Evolutionary conservation across 1,284 basidiomycete species (phyloP).

Genomic region (Cryptococcus maquisensis): DNA sequence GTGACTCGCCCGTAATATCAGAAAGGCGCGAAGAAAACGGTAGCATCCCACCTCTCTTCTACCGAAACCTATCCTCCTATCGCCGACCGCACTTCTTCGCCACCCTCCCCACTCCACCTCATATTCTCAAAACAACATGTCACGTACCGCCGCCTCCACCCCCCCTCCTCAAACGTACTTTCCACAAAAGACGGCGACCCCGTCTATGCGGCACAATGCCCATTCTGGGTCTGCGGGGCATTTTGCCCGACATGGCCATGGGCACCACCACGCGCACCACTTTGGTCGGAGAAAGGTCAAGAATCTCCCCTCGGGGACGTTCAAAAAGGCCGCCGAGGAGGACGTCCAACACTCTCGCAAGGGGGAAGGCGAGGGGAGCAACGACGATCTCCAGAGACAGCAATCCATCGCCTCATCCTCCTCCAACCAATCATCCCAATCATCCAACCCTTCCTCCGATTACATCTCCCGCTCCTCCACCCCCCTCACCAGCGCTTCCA

Average conservation of each 20-base stretch:
- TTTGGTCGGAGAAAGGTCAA: slow-evolving; percentile 6
- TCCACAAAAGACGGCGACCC: slow-evolving; percentile 34
- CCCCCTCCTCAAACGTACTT: slow-evolving; percentile 40
- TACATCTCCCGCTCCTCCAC: not conserved
- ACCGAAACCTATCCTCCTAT: slow-evolving; percentile 37
- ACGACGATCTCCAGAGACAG: too few species aligned
- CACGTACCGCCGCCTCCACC: slow-evolving; percentile 37
- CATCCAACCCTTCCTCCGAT: slow-evolving; percentile 4
- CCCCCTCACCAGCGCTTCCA: not conserved
- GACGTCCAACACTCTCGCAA: too few species aligned
- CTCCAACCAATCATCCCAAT: slow-evolving; percentile 7
- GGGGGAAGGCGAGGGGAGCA: not conserved
- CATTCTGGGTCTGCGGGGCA: slow-evolving; percentile 8
- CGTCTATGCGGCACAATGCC: slow-evolving; percentile 33
- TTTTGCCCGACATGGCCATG: slow-evolving; percentile 6
- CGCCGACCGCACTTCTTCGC: slow-evolving; percentile 45
- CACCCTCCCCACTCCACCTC: slow-evolving; percentile 30
- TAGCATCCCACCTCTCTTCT: slow-evolving; percentile 11
- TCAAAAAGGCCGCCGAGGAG: not conserved
- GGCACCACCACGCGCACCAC: not conserved
- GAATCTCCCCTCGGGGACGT: slow-evolving; percentile 2
- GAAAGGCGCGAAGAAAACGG: slow-evolving; percentile 47
- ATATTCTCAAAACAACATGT: slow-evolving; percentile 27
- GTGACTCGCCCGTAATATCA: not conserved
- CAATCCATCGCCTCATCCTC: slow-evolving; percentile 6